Percentiles rank a stretch among this genome's conserved stretches.
Conservation (phyloP, 2,329 filamentous ascomycete genomes). For the Paecilomyces niveus region DNA sequence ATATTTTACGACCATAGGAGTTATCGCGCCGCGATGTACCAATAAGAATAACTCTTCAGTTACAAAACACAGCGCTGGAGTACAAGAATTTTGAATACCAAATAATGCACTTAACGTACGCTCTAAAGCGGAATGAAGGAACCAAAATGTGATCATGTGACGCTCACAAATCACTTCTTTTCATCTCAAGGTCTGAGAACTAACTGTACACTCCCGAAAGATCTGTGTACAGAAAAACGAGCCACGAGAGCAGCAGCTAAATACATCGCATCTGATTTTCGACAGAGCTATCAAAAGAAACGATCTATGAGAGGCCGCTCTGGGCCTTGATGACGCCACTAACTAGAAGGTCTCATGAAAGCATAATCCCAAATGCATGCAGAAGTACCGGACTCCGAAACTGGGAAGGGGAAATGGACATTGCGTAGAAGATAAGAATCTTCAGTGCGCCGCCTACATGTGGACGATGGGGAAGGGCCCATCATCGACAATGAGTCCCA, state of each 20-base stretch:
- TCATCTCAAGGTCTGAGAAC: background rate
- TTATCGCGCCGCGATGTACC: background rate
- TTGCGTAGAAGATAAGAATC: conserved; percentile 1
- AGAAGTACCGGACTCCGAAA: background rate
- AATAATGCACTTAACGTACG: background rate
- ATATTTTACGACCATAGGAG: background rate
- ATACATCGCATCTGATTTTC: background rate
- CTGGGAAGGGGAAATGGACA: background rate
- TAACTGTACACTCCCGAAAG: background rate
- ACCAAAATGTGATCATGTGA: background rate
- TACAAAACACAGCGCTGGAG: background rate
- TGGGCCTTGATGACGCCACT: background rate
- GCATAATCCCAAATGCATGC: background rate
- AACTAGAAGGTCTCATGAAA: background rate
- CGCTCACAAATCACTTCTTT: background rate
- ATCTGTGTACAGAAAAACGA: background rate
- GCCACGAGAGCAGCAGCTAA: background rate
- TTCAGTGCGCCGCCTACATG: background rate
- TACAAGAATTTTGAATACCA: background rate
- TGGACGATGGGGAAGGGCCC: background rate
- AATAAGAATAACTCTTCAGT: background rate
- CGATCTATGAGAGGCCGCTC: background rate
- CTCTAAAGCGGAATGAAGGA: background rate
- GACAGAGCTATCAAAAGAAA: background rate
- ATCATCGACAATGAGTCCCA: background rate